phyloP scores from a whole-genome alignment of 768 basidiomycete species.

The Mycena metata region DNA sequence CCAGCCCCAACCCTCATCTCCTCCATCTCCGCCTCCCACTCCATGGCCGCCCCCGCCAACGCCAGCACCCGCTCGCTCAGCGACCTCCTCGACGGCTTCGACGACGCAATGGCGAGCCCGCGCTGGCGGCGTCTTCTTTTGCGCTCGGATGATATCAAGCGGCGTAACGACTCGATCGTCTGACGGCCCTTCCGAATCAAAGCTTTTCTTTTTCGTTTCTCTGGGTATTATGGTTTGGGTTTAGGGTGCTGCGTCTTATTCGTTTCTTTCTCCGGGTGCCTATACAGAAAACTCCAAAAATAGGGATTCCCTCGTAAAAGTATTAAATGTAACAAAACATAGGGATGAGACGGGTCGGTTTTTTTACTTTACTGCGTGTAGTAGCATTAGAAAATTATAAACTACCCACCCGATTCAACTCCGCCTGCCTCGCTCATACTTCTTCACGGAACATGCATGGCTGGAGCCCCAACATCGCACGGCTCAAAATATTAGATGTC shows the following conservation, averaged over 20 bases:
- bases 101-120: slow-evolving; percentile 5
- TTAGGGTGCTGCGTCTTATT: too few relatives aligned
- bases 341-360: too few relatives aligned
- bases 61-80: slow-evolving; percentile 26
- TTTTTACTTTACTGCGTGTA: too few relatives aligned
- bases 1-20: not conserved
- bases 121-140: slow-evolving; percentile 18
- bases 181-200: slow-evolving; percentile 3
- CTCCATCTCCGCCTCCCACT: slow-evolving; percentile 30
- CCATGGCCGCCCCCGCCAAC: slow-evolving; percentile 25
- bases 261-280: too few relatives aligned
- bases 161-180: slow-evolving; percentile 13
- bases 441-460: slow-evolving; percentile 24
- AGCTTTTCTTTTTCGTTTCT: too few relatives aligned
- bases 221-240: too few relatives aligned
- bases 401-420: not conserved
- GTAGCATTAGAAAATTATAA: too few relatives aligned
- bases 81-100: slow-evolving; percentile 19
- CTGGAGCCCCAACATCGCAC: not conserved
- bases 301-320: too few relatives aligned
- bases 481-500: slow-evolving; percentile 19
- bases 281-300: too few relatives aligned
- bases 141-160: slow-evolving; percentile 20
- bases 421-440: slow-evolving; percentile 16
- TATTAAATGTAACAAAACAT: too few relatives aligned